phyloP scores from a whole-genome alignment of 345 rosid species.

The Pugionium dolabratum region DNA sequence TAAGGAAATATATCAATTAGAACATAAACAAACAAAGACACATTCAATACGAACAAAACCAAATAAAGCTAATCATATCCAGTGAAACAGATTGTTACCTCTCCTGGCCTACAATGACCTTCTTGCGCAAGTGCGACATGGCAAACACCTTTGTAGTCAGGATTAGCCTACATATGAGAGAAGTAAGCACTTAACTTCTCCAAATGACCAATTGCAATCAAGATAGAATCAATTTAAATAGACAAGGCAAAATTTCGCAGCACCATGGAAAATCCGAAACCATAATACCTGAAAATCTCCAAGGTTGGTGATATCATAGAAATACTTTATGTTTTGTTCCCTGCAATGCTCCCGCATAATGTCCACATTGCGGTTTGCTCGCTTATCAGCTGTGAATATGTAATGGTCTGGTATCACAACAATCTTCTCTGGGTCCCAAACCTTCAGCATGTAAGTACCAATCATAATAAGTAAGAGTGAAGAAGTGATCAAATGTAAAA shows the following conservation, averaged over 20 bases:
- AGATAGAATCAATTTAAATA: background rate
- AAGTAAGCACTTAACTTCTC: background rate
- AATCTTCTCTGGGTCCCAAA: conserved; percentile 95
- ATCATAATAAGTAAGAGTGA: background rate
- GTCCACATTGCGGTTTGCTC: conserved; percentile 94
- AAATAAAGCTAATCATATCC: conserved; percentile 1
- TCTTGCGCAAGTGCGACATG: conserved; percentile 98
- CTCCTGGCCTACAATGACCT: conserved; percentile 99
- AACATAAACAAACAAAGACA: background rate
- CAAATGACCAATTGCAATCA: background rate
- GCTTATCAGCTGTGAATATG: conserved; percentile 87
- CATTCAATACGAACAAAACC: conserved; percentile 1
- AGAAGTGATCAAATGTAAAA: background rate
- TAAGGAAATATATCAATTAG: conserved; percentile 11
- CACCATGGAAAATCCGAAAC: conserved; percentile 4
- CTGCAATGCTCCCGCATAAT: conserved; percentile 86
- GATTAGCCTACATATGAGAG: conserved; percentile 66
- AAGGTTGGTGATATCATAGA: conserved; percentile 90
- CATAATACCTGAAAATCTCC: conserved; percentile 73
- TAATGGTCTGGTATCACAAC: conserved; percentile 97
- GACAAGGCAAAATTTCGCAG: background rate
- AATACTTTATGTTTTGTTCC: conserved; percentile 89
- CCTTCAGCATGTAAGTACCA: conserved; percentile 49
- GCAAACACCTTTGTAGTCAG: conserved; percentile 98
- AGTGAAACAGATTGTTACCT: conserved; percentile 48